Conservation (phyloP, 2,329 filamentous ascomycete species). For the Purpureocillium lavendulum region DNA sequence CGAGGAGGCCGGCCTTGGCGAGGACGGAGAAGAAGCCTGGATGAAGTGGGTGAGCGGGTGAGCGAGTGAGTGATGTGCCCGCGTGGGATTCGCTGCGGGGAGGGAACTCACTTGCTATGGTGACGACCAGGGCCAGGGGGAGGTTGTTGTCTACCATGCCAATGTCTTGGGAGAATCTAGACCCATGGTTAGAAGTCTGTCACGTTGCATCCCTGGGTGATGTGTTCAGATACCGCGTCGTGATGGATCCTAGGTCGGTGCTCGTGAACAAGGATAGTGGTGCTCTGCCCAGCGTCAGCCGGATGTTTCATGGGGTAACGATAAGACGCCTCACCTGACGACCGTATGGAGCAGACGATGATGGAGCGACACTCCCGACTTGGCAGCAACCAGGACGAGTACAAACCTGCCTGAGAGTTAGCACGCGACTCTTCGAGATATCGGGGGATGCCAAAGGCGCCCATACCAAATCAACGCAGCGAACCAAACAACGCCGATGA, state of each 20-base stretch:
- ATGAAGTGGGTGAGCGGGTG: background rate
- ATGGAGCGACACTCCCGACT: constrained; percentile 17
- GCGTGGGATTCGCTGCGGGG: no score
- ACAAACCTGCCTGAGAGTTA: constrained; percentile 13
- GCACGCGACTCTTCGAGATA: constrained; percentile 8
- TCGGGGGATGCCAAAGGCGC: no score
- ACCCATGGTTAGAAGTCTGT: background rate
- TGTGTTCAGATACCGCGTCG: constrained; percentile 33
- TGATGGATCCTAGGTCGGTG: constrained; percentile 28
- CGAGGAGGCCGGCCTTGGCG: constrained; percentile 15
- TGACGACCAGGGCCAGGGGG: constrained; percentile 22
- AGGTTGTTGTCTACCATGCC: constrained; percentile 29
- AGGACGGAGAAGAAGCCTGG: constrained; percentile 24
- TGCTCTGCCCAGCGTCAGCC: constrained; percentile 18
- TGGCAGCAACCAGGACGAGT: constrained; percentile 16
- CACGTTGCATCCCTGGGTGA: no score
- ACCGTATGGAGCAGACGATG: constrained; percentile 14
- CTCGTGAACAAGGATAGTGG: constrained; percentile 29
- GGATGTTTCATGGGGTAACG: no score
- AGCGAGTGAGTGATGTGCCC: no score
- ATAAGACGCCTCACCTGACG: constrained; percentile 6
- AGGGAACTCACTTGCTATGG: constrained; percentile 23
- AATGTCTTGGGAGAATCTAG: constrained; percentile 34
- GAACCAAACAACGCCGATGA: constrained; percentile 12
- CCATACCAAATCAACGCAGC: constrained; percentile 12